These are phyloP conservation scores for Leptosphaerulina australis DNA, from an alignment of 2,329 filamentous ascomycete genomes.

Conservation along the genomic window DNA sequence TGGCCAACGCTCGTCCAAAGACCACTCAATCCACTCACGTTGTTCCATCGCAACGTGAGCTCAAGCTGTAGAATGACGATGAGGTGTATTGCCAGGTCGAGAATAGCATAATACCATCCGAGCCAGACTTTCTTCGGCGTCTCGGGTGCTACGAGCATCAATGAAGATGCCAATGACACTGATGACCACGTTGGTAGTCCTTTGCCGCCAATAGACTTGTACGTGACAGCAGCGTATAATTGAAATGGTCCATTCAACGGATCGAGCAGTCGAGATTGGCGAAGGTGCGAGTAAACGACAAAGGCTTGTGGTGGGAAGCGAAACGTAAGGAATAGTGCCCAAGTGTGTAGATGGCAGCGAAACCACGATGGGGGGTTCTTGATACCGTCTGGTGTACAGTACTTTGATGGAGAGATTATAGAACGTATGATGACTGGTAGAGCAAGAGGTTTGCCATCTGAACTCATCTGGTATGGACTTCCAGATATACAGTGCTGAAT, in stretches of 20 bases:
- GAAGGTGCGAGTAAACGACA: constrained; percentile 10
- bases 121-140: constrained; percentile 18
- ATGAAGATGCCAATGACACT: neutral
- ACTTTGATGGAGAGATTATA: neutral
- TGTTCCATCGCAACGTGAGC: constrained; percentile 23
- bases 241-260: constrained; percentile 1
- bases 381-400: neutral
- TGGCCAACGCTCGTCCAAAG: constrained; percentile 18
- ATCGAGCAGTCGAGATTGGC: constrained; percentile 2
- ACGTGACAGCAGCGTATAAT: neutral
- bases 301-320: constrained; percentile 9
- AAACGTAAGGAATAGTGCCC: neutral
- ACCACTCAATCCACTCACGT: constrained; percentile 3
- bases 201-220: neutral
- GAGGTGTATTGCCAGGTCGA: constrained; percentile 19
- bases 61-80: constrained; percentile 23
- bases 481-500: constrained; percentile 8
- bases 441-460: constrained; percentile 1
- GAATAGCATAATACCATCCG: constrained; percentile 12
- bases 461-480: constrained; percentile 6
- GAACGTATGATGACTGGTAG: constrained; percentile 1
- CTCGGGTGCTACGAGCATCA: neutral
- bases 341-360: constrained; percentile 1
- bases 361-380: constrained; percentile 4
- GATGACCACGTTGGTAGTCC: neutral